Conservation (phyloP, 805 yeast genomes). For the Blastobotrys parvus region DNA sequence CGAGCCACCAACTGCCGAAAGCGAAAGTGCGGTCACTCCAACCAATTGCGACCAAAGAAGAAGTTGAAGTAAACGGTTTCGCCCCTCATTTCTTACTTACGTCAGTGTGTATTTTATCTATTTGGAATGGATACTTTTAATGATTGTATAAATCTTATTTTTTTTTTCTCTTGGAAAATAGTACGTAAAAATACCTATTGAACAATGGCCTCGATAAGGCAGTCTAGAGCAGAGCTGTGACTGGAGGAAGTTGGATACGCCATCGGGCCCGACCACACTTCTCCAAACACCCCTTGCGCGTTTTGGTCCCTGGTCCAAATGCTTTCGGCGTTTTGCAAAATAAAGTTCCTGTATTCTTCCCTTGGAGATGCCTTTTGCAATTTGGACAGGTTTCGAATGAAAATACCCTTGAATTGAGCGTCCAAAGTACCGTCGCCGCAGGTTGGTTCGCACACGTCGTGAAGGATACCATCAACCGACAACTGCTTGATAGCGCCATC, state of each 20-base stretch:
- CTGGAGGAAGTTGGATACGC: not conserved
- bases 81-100: slow-evolving; percentile 16
- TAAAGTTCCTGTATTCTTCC: not conserved
- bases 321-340: slow-evolving; percentile 2
- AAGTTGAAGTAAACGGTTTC: slow-evolving; percentile 82
- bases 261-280: slow-evolving; percentile 10
- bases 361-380: slow-evolving; percentile 1
- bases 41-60: slow-evolving; percentile 99
- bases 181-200: no score
- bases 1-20: slow-evolving; percentile 99
- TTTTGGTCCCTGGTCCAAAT: slow-evolving; percentile 5
- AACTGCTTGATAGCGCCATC: slow-evolving; percentile 4
- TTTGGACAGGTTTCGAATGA: slow-evolving; percentile 8
- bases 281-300: slow-evolving; percentile 3
- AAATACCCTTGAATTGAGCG: slow-evolving; percentile 12
- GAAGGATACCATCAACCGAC: slow-evolving; percentile 7
- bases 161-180: not conserved
- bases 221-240: not conserved
- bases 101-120: not conserved
- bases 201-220: not conserved
- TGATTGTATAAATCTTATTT: not conserved
- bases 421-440: slow-evolving; percentile 4
- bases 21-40: slow-evolving; percentile 99
- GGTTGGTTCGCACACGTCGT: slow-evolving; percentile 10
- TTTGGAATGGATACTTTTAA: not conserved